Evolutionary conservation across 345 rosid species (phyloP), one percentile per base, ranked within the genome.

Genomic region (Populus nigra): DNA sequence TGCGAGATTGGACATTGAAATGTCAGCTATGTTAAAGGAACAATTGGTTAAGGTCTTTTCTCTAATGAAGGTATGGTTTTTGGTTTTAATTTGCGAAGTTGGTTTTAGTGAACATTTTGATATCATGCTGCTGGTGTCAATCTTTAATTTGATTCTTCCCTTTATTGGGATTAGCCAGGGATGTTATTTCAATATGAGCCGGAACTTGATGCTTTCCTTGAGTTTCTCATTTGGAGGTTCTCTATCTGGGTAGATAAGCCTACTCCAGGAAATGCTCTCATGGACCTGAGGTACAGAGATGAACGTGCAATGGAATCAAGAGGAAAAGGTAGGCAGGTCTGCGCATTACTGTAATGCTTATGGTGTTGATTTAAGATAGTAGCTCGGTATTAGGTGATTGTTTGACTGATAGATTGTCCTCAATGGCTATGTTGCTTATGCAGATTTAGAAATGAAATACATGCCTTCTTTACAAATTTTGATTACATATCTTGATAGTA

Each of bases 231-330:
- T 82, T 96, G 99, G 98, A 84, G 94, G 78, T 96, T 96, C 88
- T 96, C 99, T 68, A 91, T 96, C 79, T 96, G 99, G 99, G 97
- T 94, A 69, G 99, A 91, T 86, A 91, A 96, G 86, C 97, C 99
- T n/a, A 92, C 98, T 72, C 99, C 99, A 0, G 99, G 99, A 63
- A 94, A 79, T 80, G 98, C 91, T 80, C 88, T 96, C 69, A 91
- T 94, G 98, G 94, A 96, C 87, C 87, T 94, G 80, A 80, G 99
- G 77, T 94, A 89, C 74, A 86, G 95, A 85, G 98, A 96, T 82
- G 99, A 92, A 75, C 91, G 93, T 25, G 88, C 89, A 11, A 59
- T 81, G 39, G 83, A 85, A 69, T 62, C 78, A 53, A 84, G 84
- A 74, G 89, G 83, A 72, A 90, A 88, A 83, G 80, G 99, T 95